Percentiles rank a stretch among this genome's conserved stretches.
These are phyloP conservation scores for Senna siamea DNA, from an alignment of 306 rosid genomes.

Conservation along the genomic window DNA sequence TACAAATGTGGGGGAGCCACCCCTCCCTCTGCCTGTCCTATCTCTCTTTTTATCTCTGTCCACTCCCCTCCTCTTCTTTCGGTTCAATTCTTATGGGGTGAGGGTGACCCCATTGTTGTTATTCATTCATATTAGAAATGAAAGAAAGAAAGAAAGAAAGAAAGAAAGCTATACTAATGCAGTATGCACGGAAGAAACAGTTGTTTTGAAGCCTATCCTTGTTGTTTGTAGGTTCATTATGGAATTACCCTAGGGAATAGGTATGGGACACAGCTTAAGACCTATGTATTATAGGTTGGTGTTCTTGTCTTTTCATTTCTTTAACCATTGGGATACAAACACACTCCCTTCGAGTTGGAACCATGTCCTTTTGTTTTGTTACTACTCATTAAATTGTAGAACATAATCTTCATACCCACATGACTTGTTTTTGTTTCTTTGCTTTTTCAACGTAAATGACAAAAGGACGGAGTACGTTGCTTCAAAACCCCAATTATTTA, in stretches of 20 bases:
- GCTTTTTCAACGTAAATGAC: constrained; percentile 29
- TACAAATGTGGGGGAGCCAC: constrained; percentile 5
- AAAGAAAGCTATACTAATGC: no score
- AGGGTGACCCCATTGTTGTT: constrained; percentile 24
- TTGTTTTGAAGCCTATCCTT: no score
- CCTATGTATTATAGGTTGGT: neutral
- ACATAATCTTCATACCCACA: constrained; percentile 17
- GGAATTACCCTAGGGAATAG: no score
- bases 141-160: no score
- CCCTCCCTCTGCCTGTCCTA: no score
- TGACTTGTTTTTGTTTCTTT: constrained; percentile 39
- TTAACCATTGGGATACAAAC: neutral
- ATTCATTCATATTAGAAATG: no score
- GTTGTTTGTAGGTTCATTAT: no score
- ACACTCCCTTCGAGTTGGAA: constrained; percentile 22
- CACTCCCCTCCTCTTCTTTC: constrained; percentile 20
- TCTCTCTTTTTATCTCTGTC: neutral
- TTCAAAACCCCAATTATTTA: neutral
- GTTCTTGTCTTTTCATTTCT: neutral
- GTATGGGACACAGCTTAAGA: no score
- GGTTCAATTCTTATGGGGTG: constrained; percentile 25
- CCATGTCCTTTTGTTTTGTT: constrained; percentile 26
- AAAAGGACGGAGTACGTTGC: neutral
- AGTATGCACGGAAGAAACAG: no score
- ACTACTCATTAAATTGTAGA: constrained; percentile 10